phyloP scores from a whole-genome alignment of 257 asterid species.

The Ballota nigra region DNA sequence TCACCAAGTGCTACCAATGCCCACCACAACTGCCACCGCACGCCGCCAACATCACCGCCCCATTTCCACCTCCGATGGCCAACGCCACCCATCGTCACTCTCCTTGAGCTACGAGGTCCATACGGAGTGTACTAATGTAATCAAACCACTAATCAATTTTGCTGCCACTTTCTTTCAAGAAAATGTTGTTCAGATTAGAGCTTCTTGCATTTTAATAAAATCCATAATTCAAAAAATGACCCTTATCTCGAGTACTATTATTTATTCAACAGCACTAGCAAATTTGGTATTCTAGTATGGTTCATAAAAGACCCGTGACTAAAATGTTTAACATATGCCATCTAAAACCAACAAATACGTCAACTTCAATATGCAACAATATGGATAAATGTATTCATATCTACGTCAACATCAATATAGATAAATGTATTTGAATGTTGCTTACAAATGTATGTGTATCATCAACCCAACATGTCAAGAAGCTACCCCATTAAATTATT shows the following conservation, averaged over 20 bases:
- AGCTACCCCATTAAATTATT: too few relatives aligned
- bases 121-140: neutral
- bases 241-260: too few relatives aligned
- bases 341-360: too few relatives aligned
- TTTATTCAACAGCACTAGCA: neutral
- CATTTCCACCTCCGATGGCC: slow-evolving; percentile 37
- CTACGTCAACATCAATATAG: too few relatives aligned
- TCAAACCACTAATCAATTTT: slow-evolving; percentile 7
- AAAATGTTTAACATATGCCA: too few relatives aligned
- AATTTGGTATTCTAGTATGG: too few relatives aligned
- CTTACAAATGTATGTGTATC: too few relatives aligned
- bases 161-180: neutral
- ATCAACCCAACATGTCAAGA: too few relatives aligned
- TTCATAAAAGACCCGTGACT: too few relatives aligned
- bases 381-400: too few relatives aligned
- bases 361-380: too few relatives aligned
- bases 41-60: slow-evolving; percentile 39
- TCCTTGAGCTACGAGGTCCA: slow-evolving; percentile 8
- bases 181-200: slow-evolving; percentile 19
- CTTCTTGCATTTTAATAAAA: slow-evolving; percentile 17
- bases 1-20: slow-evolving; percentile 95
- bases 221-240: neutral
- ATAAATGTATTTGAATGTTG: too few relatives aligned
- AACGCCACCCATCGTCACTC: slow-evolving; percentile 32
- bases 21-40: slow-evolving; percentile 44